Base-by-base conservation (phyloP, 345 rosid species). In the Salix koriyanagi region DNA sequence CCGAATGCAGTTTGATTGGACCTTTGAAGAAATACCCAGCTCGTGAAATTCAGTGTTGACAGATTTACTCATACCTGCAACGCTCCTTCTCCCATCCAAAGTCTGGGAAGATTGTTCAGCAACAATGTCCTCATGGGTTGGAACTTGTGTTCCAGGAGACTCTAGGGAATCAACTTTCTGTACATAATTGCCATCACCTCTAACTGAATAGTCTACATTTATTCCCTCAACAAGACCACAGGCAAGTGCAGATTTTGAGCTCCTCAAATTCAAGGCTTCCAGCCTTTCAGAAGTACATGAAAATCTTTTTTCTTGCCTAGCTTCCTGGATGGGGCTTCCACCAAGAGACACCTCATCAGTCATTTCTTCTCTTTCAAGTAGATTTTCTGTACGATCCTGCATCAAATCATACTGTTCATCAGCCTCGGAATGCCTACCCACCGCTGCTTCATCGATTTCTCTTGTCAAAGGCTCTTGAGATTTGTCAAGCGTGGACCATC, bases 331-430 rank as follows among this genome's bases (percentile, higher is more conserved):
- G 68, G 44, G 58, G 76, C 77, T 77, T 75, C 80, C 73, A 50
- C 78, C 75, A 69, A 80, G 77, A 81, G 84, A 61, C 18, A 34
- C 64, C 73, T 80, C 79, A 50, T 83, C 74, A 62, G 42, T 73
- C 76, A 79, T 72, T 77, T 83, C 86, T 67, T 84, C 81, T 72
- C 77, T 77, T 77, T 72, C 88, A 39, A 37, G 74, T 37, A 72
- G 78, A 76, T 84, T 73, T 48, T 80, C 82, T 54, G 77, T 70
- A 77, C 65, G 77, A 77, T 75, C 80, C 58, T 75, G 84, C 79
- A 79, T 77, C 50, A 80, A 81, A 64, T 71, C 84, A 86, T 50
- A 77, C 77, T 84, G 82, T 68, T 84, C 84, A 80, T 85, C 84
- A 69, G 79, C 78, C 72, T 82, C 90, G 52, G 85, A 84, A 71